Evolutionary conservation across 768 basidiomycete genomes (phyloP), one percentile per base, ranked within the genome.

Genomic region (Multifurca ochricompacta): DNA sequence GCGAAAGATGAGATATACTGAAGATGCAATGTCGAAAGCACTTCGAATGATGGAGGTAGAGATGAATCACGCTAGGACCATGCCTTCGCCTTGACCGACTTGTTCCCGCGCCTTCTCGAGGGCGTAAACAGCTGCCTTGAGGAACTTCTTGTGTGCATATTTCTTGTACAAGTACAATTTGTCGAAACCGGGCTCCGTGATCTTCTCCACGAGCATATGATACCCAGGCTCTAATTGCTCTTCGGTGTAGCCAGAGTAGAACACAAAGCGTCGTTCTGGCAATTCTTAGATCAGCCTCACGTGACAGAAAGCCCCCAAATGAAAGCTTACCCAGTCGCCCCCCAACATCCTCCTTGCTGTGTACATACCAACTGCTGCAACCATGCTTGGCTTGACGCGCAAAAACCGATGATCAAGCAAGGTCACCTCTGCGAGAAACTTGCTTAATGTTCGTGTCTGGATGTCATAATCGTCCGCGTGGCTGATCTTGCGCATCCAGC

Each of bases 381-480:
- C 75, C 67, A 96, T 77, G 68, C 88, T 91, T 0, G 95, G 95
- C 71, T 93, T 96, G 55, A 84, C 93, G 51, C 90, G 77, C 67
- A 99, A 70, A 78, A 99, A 99, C 21, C 88, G 83, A 66, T 94
- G 71, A 66, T 99, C 96, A 54, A 98, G 73, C 47, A 98, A 76
- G 14, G 94, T 96, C 47, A 95, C 90, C 70, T 99, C 96, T 59
- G 91, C 92, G 67, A 98, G 71, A 77, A 97, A 98, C 72, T 99
- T 99, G 78, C 91, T 87, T 44, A 99, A 74, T 25, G 96, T 99
- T 58, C 96, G 77, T 13, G 96, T 99, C 68, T 97, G 95, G 65
- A 98, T 85, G 66, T 98, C 92, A 69, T 98, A 99, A 69, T 95
- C 90, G 72, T 99, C 96, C 32, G 96, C 95, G 70, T 93, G 96